A percentile compares a stretch with the other conserved stretches of the same genome.
These are phyloP conservation scores for Talaromyces sp. DNA, from an alignment of 2,329 filamentous ascomycete species.

Conservation along the genomic window DNA sequence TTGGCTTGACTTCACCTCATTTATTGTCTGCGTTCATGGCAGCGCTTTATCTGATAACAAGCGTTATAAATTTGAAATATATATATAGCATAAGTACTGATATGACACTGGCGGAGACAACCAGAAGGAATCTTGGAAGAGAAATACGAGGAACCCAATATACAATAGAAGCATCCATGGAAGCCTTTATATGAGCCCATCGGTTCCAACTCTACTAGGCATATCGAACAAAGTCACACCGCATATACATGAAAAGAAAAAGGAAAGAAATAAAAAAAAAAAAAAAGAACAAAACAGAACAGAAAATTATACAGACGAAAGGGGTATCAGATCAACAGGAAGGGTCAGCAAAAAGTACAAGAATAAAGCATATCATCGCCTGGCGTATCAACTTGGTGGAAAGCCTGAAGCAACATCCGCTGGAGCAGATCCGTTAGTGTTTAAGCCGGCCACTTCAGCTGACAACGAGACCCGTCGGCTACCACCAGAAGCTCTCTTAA, in stretches of 20 bases:
- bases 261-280: slow-evolving; percentile 20
- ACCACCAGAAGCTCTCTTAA: slow-evolving; percentile 56
- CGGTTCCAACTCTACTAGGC: not conserved
- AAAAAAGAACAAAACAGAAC: slow-evolving; percentile 18
- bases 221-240: not conserved
- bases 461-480: slow-evolving; percentile 1
- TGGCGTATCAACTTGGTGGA: slow-evolving; percentile 11
- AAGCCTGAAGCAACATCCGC: slow-evolving; percentile 16
- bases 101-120: not conserved
- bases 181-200: not conserved
- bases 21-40: too few relatives aligned
- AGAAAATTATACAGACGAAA: slow-evolving; percentile 16
- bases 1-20: too few relatives aligned
- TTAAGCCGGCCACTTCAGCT: slow-evolving; percentile 29
- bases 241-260: slow-evolving; percentile 9
- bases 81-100: slow-evolving; percentile 2
- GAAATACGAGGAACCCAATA: not conserved
- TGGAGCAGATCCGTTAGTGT: slow-evolving; percentile 25
- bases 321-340: slow-evolving; percentile 31
- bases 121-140: not conserved
- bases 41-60: too few relatives aligned
- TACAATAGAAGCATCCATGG: not conserved
- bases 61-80: not conserved
- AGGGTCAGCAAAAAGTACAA: slow-evolving; percentile 23
- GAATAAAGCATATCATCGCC: slow-evolving; percentile 10